Evolutionary conservation across 116 monocot species (phyloP), one percentile per base, ranked within the genome.

Genomic region (Cymodocea nodosa): DNA sequence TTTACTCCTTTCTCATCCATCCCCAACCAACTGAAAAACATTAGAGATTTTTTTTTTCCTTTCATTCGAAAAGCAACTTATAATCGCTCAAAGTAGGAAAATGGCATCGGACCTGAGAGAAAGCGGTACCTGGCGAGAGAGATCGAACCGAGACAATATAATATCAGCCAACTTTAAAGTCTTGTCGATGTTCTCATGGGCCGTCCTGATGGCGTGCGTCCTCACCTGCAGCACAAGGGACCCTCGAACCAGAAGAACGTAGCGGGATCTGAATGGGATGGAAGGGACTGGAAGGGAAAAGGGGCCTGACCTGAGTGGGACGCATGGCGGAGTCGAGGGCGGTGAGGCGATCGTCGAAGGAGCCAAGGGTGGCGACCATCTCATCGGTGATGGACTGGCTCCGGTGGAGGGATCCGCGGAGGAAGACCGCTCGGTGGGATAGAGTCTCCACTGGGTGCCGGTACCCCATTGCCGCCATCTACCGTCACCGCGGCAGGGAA

Each of bases 321-420:
- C 95, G 90, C 90, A 95, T 95, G 70, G 90, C 83, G 25, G 87
- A 61, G 53, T 95, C 95, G 71, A 95, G 95, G 50, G 85, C 78
- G 16, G 95, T 85, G 71, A 95, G 83, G 30, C 95, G 87, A 66
- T 84, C 84, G 70, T 95, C 95, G 81, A 95, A 95, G 71, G 95
- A 90, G 9, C 95, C 95, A 57, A 90, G 90, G 48, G 81, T 95
- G 51, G 77, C 51, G 44, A 95, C 95, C 85, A 90, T 87, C 64
- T 75, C 67, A 9, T 90, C 81, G 8, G 90, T 87, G 48, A 63
- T 79, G 51, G 70, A 68, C 74, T 87, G 79, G 77, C 91, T 88
- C 83, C 75, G 83, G 57, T 80, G 76, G 23, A 97, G 79, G 57
- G 97, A 83, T 34, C 91, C 97, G 57, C 97, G 63, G 56, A 97